These are phyloP conservation scores for Nigrospora sphaerica DNA, from an alignment of 2,329 filamentous ascomycete genomes.

Conservation along the genomic window DNA sequence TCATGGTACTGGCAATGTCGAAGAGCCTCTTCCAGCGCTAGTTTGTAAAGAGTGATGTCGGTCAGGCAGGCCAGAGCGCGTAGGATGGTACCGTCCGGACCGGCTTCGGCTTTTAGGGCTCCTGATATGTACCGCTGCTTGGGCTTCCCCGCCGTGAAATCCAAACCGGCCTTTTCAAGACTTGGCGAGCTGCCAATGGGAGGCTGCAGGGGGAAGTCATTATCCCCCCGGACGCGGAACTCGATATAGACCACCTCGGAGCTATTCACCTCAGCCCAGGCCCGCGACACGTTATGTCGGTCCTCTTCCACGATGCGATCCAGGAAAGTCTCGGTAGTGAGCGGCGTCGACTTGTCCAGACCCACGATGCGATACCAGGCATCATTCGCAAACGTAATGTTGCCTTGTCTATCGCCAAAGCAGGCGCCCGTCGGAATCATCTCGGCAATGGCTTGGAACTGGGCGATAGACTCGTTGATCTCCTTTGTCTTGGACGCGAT, in stretches of 20 bases:
- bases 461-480: constrained; percentile 48
- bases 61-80: constrained; percentile 42
- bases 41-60: constrained; percentile 43
- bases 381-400: constrained; percentile 65
- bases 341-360: constrained; percentile 23
- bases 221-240: constrained; percentile 31
- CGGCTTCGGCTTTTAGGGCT: constrained; percentile 38
- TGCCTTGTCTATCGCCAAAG: constrained; percentile 57
- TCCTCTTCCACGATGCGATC: constrained; percentile 40
- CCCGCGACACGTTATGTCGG: constrained; percentile 28
- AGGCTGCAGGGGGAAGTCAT: constrained; percentile 14
- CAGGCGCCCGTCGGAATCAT: constrained; percentile 70
- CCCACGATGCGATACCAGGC: constrained; percentile 52
- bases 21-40: constrained; percentile 39
- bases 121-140: constrained; percentile 37
- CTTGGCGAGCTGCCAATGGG: constrained; percentile 25
- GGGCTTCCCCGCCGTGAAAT: constrained; percentile 22
- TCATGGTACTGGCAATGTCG: constrained; percentile 43
- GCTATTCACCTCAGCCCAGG: constrained; percentile 32
- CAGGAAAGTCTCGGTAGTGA: constrained; percentile 28
- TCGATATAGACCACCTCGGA: constrained; percentile 36
- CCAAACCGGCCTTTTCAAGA: constrained; percentile 26
- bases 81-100: constrained; percentile 32
- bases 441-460: constrained; percentile 64
- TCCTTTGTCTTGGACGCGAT: constrained; percentile 49